Evolutionary conservation across 345 rosid genomes (phyloP), one percentile per base, ranked within the genome.

Genomic region (Eucalyptus decipiens): DNA sequence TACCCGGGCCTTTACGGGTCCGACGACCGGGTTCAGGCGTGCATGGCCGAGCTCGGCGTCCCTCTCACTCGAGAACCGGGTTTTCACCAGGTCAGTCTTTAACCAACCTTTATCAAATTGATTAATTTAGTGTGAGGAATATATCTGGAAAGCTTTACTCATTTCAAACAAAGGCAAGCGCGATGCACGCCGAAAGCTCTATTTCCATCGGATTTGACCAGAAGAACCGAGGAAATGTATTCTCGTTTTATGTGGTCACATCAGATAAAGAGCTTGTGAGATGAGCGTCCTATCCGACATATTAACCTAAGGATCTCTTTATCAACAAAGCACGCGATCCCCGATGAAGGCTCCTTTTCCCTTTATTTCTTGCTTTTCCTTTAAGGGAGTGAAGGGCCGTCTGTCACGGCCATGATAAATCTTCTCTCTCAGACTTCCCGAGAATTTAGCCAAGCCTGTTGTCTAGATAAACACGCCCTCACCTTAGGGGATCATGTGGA

Each of bases 41-140:
- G 99, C 88, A 92, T 95, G 97, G 88, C 98, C 8, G 98, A 97
- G 94, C 96, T 97, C 86, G 98, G 98, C 24, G 98, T 97, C 85
- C 96, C 99, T 32, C 95, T 97, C 49, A 94, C 97, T 86, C 90
- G 88, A 62, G 96, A 96, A 90, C 90, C 88, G 15, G 99, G 99
- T 5, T 95, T 97, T 91, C 99, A 97, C 91, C 98, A 96, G 98
- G 98, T 97, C 43, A 86, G 91, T 89, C 60, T 88, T 90, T 40
- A 16, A 7, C 83, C n/a, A 42, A 30, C 30, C 43, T 13, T 6
- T 48, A 81, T 47, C 8, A 28, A 19, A 42, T 49, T 69, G 23
- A 50, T 47, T 48, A 89, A 30, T 80, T 43, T 43, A 87, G 47
- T 15, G 13, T 54, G 49, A n/a, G 42, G 16, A 18, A 85, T 85